These are phyloP conservation scores for Rhodamnia rubescens DNA, from an alignment of 345 rosid species.

Conservation along the genomic window DNA sequence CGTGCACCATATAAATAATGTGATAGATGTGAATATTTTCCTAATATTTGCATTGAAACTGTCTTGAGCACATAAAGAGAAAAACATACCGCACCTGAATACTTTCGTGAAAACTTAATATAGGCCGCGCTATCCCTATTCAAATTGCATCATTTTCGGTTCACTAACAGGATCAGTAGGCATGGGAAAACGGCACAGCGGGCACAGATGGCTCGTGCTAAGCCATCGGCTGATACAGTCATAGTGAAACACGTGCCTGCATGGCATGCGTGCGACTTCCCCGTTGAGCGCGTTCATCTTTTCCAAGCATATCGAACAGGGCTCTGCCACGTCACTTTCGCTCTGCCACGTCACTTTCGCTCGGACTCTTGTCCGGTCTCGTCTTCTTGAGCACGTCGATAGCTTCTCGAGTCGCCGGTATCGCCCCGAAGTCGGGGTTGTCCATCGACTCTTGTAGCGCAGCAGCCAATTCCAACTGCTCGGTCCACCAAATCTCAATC, in stretches of 20 bases:
- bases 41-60: too few relatives aligned
- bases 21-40: too few relatives aligned
- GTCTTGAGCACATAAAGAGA: not conserved
- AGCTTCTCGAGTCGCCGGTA: not conserved
- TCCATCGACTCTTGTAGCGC: not conserved
- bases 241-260: not conserved
- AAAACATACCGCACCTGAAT: not conserved
- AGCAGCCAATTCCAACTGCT: not conserved
- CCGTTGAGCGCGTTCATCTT: not conserved
- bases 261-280: not conserved
- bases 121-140: not conserved
- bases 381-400: not conserved
- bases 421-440: not conserved
- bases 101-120: not conserved
- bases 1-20: too few relatives aligned
- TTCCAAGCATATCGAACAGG: not conserved
- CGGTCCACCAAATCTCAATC: not conserved
- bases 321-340: not conserved
- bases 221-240: not conserved
- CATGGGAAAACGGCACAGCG: not conserved
- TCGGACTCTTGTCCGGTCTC: not conserved
- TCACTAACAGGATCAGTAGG: not conserved
- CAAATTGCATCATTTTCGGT: not conserved
- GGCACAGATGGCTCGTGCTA: not conserved
- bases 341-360: not conserved